Percentiles rank a stretch among this genome's conserved stretches.
Conservation (phyloP, 2,329 filamentous ascomycete genomes). For the Aureobasidium mangrovei region DNA sequence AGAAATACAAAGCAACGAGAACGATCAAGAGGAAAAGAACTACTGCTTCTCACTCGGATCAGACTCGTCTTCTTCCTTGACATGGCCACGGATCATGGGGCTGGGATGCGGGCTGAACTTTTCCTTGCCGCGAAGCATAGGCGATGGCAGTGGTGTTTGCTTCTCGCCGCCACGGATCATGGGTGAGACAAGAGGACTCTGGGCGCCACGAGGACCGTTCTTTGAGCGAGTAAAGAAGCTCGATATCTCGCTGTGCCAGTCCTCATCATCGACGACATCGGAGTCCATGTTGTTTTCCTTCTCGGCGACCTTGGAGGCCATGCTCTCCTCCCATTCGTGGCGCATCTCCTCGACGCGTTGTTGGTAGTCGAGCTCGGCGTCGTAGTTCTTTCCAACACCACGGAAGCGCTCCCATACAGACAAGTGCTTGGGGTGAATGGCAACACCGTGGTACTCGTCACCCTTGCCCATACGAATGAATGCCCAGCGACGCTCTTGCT, state of each 20-base stretch:
- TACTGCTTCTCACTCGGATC: constrained; percentile 6
- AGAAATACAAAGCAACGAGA: too few species aligned
- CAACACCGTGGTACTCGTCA: constrained; percentile 83
- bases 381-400: constrained; percentile 72
- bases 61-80: constrained; percentile 12
- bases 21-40: too few species aligned
- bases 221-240: constrained; percentile 46
- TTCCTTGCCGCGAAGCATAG: constrained; percentile 5
- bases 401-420: constrained; percentile 78
- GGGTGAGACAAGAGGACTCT: background rate
- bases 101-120: constrained; percentile 5
- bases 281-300: constrained; percentile 35
- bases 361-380: constrained; percentile 74
- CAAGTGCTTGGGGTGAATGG: constrained; percentile 81
- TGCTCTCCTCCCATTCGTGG: constrained; percentile 45
- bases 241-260: constrained; percentile 42
- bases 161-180: background rate
- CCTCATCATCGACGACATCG: constrained; percentile 31
- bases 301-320: constrained; percentile 44
- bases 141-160: background rate
- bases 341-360: constrained; percentile 78
- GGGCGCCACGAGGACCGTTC: constrained; percentile 14
- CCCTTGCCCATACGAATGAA: constrained; percentile 73
- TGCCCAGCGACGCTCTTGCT: constrained; percentile 88
- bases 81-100: constrained; percentile 12